phyloP scores from a whole-genome alignment of 208 protist species.

The Acanthamoeba lenticulata region DNA sequence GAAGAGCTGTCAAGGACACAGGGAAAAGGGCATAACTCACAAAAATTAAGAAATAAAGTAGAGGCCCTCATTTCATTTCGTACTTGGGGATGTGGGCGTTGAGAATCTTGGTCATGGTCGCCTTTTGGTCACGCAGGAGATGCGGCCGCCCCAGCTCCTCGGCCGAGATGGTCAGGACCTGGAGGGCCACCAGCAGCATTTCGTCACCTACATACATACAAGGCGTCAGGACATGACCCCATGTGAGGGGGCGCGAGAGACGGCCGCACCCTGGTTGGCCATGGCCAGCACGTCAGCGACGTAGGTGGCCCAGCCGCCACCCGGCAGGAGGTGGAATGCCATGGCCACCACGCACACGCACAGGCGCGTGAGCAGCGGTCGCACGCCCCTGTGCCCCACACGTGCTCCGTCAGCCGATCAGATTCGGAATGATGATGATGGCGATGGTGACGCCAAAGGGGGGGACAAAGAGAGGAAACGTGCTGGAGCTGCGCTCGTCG shows the following conservation, averaged over 20 bases:
- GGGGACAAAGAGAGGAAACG: background rate
- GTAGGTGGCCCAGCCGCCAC: background rate
- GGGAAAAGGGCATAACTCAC: too few relatives aligned
- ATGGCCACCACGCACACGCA: slow-evolving; percentile 18
- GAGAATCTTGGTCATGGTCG: background rate
- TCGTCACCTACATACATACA: background rate
- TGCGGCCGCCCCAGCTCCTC: background rate
- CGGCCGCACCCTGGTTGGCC: background rate
- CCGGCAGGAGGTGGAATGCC: background rate
- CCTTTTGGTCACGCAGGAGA: background rate
- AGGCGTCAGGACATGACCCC: background rate
- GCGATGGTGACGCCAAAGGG: too few relatives aligned
- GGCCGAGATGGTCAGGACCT: background rate
- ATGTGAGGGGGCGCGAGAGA: too few relatives aligned
- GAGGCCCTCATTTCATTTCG: too few relatives aligned
- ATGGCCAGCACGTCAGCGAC: background rate
- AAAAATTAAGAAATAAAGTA: too few relatives aligned
- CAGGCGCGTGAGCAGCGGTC: background rate
- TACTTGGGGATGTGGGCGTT: background rate
- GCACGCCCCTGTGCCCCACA: background rate
- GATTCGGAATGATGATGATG: too few relatives aligned
- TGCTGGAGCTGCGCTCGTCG: background rate
- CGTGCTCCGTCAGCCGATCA: background rate
- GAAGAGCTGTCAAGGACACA: too few relatives aligned
- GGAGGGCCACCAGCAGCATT: background rate